These are phyloP conservation scores for Pittosporum tobira DNA, from an alignment of 129 eudicot species.

Conservation along the genomic window DNA sequence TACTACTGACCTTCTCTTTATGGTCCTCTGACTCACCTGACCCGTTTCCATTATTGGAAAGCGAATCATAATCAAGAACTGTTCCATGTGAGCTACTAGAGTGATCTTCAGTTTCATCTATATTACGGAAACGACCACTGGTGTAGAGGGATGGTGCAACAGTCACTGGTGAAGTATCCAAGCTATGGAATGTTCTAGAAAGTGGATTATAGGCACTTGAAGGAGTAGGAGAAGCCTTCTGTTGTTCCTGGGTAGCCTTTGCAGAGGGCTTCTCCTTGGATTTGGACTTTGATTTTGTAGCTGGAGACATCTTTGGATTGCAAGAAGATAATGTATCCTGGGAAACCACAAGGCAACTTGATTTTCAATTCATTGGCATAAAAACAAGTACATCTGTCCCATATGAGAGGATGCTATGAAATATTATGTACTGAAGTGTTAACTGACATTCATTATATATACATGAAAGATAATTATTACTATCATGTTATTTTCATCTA, in stretches of 20 bases:
- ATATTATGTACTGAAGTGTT: background rate
- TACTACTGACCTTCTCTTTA: conserved; percentile 20
- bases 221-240: conserved; percentile 22
- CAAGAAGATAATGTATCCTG: conserved; percentile 16
- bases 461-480: too few species aligned
- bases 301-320: conserved; percentile 46
- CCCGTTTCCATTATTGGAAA: conserved; percentile 26
- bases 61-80: conserved; percentile 30
- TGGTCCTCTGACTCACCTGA: conserved; percentile 41
- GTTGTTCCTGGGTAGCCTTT: conserved; percentile 24
- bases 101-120: conserved; percentile 29
- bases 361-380: background rate
- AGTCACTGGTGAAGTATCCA: conserved; percentile 17
- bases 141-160: conserved; percentile 14
- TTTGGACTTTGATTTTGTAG: conserved; percentile 33
- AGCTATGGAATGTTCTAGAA: conserved; percentile 29
- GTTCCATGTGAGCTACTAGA: conserved; percentile 21
- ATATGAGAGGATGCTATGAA: background rate
- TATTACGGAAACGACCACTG: conserved; percentile 26
- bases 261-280: conserved; percentile 22
- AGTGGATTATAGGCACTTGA: conserved; percentile 31
- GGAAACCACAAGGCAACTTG: background rate
- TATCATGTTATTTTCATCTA: too few species aligned
- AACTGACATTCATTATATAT: too few species aligned
- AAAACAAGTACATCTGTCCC: background rate